Evolutionary conservation across 129 eudicot genomes (phyloP).

Genomic region (Artemisia tridentata): DNA sequence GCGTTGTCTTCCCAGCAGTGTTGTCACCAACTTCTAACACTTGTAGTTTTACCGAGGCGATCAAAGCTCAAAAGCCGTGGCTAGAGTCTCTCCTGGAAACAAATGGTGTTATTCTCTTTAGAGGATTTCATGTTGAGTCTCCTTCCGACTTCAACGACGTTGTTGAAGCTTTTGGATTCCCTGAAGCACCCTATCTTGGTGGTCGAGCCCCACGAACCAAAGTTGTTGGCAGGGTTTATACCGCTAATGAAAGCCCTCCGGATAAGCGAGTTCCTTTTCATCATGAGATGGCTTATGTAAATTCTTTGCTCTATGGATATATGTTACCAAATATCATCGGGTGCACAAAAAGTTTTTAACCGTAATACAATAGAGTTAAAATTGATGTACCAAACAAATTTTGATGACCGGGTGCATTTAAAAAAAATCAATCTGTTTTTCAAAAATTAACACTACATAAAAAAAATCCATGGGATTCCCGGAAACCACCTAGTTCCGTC

Average conservation of each 20-base stretch:
- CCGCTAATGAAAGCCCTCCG: background rate
- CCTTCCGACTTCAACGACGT: slow-evolving; percentile 7
- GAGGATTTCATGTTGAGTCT: slow-evolving; percentile 7
- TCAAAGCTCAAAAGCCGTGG: too few relatives aligned
- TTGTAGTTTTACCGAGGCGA: background rate
- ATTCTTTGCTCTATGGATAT: background rate
- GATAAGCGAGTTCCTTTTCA: slow-evolving; percentile 12
- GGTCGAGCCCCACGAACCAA: slow-evolving; percentile 19
- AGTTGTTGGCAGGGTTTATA: slow-evolving; percentile 5
- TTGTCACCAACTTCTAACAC: slow-evolving; percentile 27
- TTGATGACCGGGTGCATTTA: too few relatives aligned
- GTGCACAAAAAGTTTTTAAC: too few relatives aligned
- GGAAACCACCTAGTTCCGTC: too few relatives aligned
- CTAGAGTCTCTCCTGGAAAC: too few relatives aligned
- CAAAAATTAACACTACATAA: too few relatives aligned
- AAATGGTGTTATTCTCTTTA: too few relatives aligned
- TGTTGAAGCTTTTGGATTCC: slow-evolving; percentile 23
- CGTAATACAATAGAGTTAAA: too few relatives aligned
- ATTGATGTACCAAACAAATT: too few relatives aligned
- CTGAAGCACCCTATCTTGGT: slow-evolving; percentile 10
- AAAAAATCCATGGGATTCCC: too few relatives aligned
- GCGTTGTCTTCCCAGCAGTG: slow-evolving; percentile 33
- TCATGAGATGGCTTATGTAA: slow-evolving; percentile 42
- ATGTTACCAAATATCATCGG: background rate
- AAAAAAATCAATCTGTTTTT: too few relatives aligned